Percentiles rank a stretch among this genome's conserved stretches.
Conservation (phyloP, 2,329 filamentous ascomycete species). For the Curvularia lunata region DNA sequence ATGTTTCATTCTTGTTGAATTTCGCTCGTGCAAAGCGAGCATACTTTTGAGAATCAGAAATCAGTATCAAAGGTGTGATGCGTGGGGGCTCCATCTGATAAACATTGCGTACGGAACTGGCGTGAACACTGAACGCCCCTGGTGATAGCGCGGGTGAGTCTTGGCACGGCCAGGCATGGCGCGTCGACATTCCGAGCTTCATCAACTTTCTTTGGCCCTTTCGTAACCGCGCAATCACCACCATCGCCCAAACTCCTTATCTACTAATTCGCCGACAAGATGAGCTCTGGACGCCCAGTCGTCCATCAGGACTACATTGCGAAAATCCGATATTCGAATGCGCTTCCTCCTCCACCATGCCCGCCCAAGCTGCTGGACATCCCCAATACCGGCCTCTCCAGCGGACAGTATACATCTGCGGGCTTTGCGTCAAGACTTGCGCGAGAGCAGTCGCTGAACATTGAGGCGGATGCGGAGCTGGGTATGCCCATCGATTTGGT, state of each 20-base stretch:
- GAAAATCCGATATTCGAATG: conserved; percentile 93
- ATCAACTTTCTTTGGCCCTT: conserved; percentile 37
- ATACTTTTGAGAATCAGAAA: not conserved
- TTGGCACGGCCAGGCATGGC: conserved; percentile 32
- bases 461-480: conserved; percentile 95
- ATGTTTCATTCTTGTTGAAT: not conserved
- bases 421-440: conserved; percentile 88
- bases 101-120: not conserved
- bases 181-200: conserved; percentile 32
- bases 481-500: conserved; percentile 97
- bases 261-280: conserved; percentile 18
- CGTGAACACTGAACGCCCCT: conserved; percentile 4
- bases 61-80: not conserved
- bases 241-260: conserved; percentile 14
- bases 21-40: not conserved
- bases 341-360: conserved; percentile 89
- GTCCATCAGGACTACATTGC: conserved; percentile 97
- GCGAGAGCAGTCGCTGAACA: conserved; percentile 90
- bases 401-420: conserved; percentile 86
- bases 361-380: conserved; percentile 97
- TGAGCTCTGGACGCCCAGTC: conserved; percentile 37
- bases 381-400: conserved; percentile 86
- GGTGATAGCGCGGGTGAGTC: conserved; percentile 13
- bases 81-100: not conserved
- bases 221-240: conserved; percentile 14